Percentiles rank a stretch among this genome's conserved stretches.
Evolutionary conservation across 2,329 filamentous ascomycete genomes (phyloP).

Genomic region (Talaromyces sp.): DNA sequence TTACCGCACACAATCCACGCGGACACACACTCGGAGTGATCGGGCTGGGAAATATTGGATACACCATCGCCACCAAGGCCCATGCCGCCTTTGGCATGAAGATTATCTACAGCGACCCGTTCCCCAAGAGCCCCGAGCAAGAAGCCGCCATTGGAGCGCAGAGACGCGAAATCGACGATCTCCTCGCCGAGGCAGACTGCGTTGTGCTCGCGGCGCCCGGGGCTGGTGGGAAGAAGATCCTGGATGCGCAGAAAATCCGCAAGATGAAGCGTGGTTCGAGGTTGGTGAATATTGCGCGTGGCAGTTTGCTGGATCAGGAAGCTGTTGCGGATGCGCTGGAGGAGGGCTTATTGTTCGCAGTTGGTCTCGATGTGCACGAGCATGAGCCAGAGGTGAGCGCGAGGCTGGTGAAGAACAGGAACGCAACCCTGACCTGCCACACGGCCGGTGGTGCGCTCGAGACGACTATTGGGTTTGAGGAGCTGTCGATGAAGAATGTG

Average conservation of each 20-base stretch:
- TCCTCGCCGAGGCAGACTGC: background rate
- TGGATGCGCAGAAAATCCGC: background rate
- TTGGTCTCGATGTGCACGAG: background rate
- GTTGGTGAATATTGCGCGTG: background rate
- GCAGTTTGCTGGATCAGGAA: background rate
- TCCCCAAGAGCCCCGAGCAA: background rate
- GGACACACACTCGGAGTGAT: background rate
- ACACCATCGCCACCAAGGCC: background rate
- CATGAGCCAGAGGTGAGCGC: slow-evolving; percentile 4
- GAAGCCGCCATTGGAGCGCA: background rate
- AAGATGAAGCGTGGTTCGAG: background rate
- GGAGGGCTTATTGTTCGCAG: background rate
- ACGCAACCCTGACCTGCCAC: slow-evolving; percentile 44
- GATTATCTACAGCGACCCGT: background rate
- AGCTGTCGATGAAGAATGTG: slow-evolving; percentile 41
- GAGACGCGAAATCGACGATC: background rate
- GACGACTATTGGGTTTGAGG: slow-evolving; percentile 45
- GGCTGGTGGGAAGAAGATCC: background rate
- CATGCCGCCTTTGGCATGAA: background rate
- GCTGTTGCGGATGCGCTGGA: background rate
- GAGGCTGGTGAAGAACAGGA: slow-evolving; percentile 34
- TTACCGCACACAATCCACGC: background rate
- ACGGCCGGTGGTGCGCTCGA: slow-evolving; percentile 44
- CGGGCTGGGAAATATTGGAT: background rate
- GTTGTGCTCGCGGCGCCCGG: background rate